Conservation (phyloP, 1,284 basidiomycete species). For the Boletellus dicymbophilus region DNA sequence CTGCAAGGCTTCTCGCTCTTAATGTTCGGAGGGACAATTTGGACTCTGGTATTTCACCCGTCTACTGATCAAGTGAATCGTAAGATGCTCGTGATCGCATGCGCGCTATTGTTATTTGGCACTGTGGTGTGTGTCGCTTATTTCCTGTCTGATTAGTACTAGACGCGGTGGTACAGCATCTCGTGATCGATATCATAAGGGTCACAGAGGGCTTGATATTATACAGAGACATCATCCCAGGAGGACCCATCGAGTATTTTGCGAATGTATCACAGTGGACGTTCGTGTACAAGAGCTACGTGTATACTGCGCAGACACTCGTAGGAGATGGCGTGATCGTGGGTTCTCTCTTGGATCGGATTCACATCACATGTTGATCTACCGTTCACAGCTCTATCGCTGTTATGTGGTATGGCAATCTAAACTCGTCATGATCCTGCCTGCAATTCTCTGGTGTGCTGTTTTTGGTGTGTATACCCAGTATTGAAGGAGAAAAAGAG, state of each 20-base stretch:
- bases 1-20: background rate
- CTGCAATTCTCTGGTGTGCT: slow-evolving; percentile 8
- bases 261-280: background rate
- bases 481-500: background rate
- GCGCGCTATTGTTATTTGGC: background rate
- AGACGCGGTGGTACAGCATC: background rate
- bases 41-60: background rate
- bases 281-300: background rate
- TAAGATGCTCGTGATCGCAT: background rate
- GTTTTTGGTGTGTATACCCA: slow-evolving; percentile 2
- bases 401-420: slow-evolving; percentile 3
- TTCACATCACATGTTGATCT: background rate
- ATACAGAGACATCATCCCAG: background rate
- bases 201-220: background rate
- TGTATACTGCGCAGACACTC: background rate
- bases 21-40: background rate
- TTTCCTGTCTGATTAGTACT: background rate
- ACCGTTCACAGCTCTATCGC: background rate
- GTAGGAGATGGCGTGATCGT: slow-evolving; percentile 23
- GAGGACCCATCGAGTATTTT: background rate
- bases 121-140: background rate
- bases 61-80: background rate
- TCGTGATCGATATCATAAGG: background rate
- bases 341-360: background rate
- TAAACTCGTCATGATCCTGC: slow-evolving; percentile 2